Conservation (phyloP, 2,329 filamentous ascomycete genomes). For the Fusarium caatingaense region DNA sequence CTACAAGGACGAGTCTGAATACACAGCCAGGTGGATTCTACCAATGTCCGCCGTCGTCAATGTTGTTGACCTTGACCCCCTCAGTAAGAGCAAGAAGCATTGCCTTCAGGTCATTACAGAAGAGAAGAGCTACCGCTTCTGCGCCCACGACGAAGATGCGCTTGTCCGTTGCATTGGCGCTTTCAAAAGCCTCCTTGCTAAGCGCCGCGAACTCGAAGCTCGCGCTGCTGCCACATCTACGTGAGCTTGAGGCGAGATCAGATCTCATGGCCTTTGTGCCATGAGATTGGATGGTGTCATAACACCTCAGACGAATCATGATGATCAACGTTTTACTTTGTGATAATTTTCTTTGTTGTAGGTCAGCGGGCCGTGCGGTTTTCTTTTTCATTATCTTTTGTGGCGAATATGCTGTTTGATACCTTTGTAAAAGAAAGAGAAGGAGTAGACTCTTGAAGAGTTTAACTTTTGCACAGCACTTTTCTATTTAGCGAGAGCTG, state of each 20-base stretch:
- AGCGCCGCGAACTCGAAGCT: conserved; percentile 72
- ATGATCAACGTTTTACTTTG: conserved; percentile 41
- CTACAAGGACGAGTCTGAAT: conserved; percentile 94
- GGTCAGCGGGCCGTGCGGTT: conserved; percentile 21
- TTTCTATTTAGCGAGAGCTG: conserved; percentile 32
- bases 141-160: conserved; percentile 81
- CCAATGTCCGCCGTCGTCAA: conserved; percentile 84
- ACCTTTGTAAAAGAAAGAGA: conserved; percentile 23
- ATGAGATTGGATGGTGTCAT: conserved; percentile 13
- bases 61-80: conserved; percentile 89
- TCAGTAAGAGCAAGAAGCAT: conserved; percentile 84
- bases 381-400: conserved; percentile 7
- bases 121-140: conserved; percentile 85
- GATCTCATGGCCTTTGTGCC: background rate
- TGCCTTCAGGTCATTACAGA: conserved; percentile 96
- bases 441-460: conserved; percentile 17
- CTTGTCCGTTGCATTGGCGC: conserved; percentile 88
- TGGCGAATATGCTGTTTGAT: conserved; percentile 19
- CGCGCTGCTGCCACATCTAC: conserved; percentile 51
- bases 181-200: conserved; percentile 86
- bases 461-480: conserved; percentile 26
- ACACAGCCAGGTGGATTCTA: conserved; percentile 85
- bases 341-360: conserved; percentile 17
- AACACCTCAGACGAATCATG: conserved; percentile 40
- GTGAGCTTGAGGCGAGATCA: conserved; percentile 16